Conservation (phyloP, 768 basidiomycete species). For the Tulasnella sp. region DNA sequence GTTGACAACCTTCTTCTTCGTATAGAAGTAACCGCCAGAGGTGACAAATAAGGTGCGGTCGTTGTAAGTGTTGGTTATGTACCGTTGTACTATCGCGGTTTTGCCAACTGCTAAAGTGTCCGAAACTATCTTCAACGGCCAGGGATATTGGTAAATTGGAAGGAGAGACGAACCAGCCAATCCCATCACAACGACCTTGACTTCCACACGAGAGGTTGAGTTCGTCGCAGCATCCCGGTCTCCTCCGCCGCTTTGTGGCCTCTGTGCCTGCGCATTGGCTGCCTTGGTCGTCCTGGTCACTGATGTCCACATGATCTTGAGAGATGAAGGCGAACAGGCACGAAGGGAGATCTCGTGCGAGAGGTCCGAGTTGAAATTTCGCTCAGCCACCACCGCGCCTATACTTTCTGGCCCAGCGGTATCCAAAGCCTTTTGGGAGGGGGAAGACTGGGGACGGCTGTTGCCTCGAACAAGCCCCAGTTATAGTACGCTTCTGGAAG, state of each 20-base stretch:
- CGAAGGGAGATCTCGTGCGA: neutral
- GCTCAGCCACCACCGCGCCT: neutral
- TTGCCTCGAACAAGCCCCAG: too few relatives aligned
- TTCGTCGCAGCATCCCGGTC: neutral
- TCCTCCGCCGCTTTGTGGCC: neutral
- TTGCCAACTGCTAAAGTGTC: slow-evolving; percentile 72
- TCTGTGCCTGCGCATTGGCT: slow-evolving; percentile 21
- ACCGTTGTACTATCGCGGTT: slow-evolving; percentile 84
- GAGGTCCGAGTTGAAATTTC: neutral
- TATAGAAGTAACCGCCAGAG: slow-evolving; percentile 88
- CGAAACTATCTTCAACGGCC: slow-evolving; percentile 16
- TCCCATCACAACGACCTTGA: slow-evolving; percentile 95
- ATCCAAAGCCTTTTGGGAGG: neutral
- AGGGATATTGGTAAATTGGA: neutral
- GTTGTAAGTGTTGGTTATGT: slow-evolving; percentile 86
- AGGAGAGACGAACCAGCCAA: slow-evolving; percentile 52
- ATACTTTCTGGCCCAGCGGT: neutral
- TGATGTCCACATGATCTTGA: neutral
- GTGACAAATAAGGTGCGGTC: slow-evolving; percentile 85
- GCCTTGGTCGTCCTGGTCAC: neutral
- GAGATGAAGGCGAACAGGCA: slow-evolving; percentile 1
- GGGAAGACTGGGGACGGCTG: neutral
- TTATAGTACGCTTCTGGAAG: too few relatives aligned
- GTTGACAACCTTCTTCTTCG: slow-evolving; percentile 83
- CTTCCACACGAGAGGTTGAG: slow-evolving; percentile 61